Base-by-base conservation (phyloP, 2,329 filamentous ascomycete species). In the Seiridium unicorne region DNA sequence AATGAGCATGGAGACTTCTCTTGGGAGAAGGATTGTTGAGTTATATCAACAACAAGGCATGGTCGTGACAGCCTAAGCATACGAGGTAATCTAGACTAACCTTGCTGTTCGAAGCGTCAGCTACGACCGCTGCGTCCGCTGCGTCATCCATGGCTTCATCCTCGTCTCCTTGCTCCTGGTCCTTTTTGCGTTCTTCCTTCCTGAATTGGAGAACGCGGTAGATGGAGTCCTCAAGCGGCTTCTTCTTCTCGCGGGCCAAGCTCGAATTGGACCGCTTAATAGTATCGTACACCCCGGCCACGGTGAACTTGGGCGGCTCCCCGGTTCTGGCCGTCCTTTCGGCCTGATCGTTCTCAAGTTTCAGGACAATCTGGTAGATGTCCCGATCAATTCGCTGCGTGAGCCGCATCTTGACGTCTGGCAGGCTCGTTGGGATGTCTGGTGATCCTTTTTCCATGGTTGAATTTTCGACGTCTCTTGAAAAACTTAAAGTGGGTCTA, bases 221-320 rank as follows among this genome's bases (percentile, higher is more conserved):
- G 64, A 98, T 92, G 42, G 90, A 89, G 64, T 95, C 91, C 72
- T 97, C 91, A 1, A 98, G 77, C 0, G 89, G 81, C 62, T 88
- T 89, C 74, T 95, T 96, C 44, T 92, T 92, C 65, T 90, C 87
- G 31, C 95, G 83, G 63, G 91, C 92, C 31, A 98, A 76, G 66
- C 90, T 93, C 0, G 93, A 96, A 72, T 97, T 97, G 11, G 93
- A 97, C 55, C 81, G 79, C 67, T 93, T 91, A 63, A 98, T 92
- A 61, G 85, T 86, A 44, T 93, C 89, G 72, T 95, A 97, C 1
- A 96, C 84, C 2, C 79, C 75, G 2, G 82, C 75, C 3, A 89
- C 79, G 1, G 85, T 87, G 5, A 90, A 76, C 57, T 78, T 81
- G 6, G 80, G 76, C 18, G 71, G 70, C 18, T 73, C 73, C 35